A percentile compares a stretch with the other conserved stretches of the same genome.
Evolutionary conservation across 768 basidiomycete species (phyloP).

Genomic region (Mycena floridula): DNA sequence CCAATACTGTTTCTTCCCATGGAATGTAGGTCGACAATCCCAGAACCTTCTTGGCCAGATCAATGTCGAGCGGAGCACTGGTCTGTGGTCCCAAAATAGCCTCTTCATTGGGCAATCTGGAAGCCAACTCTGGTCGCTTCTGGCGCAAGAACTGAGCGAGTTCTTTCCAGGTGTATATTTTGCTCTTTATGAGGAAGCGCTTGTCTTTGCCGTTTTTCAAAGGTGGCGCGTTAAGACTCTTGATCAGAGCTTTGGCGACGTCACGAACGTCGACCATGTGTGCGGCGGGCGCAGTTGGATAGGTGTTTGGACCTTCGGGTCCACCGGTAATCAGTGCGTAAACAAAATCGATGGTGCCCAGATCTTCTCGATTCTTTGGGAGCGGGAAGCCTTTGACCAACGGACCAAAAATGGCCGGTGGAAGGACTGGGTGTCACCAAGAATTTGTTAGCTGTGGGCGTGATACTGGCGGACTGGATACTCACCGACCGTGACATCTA

Average conservation of each 20-base stretch:
- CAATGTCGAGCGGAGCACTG: slow-evolving; percentile 5
- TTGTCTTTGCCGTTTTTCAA: slow-evolving; percentile 1
- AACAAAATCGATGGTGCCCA: slow-evolving; percentile 2
- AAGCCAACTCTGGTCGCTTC: slow-evolving; percentile 5
- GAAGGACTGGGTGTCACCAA: slow-evolving; percentile 9
- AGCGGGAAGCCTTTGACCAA: slow-evolving; percentile 8
- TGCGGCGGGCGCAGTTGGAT: slow-evolving; percentile 1
- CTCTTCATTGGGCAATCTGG: slow-evolving; percentile 3
- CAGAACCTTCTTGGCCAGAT: slow-evolving; percentile 3
- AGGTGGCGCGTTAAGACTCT: slow-evolving; percentile 6
- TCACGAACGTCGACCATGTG: slow-evolving; percentile 11
- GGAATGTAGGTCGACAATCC: background rate
- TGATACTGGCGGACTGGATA: too few relatives aligned
- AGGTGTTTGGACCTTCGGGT: background rate
- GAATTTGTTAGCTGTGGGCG: too few relatives aligned
- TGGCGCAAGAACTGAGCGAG: background rate
- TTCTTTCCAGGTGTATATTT: slow-evolving; percentile 4
- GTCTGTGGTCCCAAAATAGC: slow-evolving; percentile 1
- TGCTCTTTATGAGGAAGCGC: slow-evolving; percentile 2
- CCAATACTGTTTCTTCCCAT: slow-evolving; percentile 5
- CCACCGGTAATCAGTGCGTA: slow-evolving; percentile 1
- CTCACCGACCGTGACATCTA: slow-evolving; percentile 15
- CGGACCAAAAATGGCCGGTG: slow-evolving; percentile 14
- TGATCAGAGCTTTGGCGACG: slow-evolving; percentile 7
- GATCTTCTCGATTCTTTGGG: background rate